Evolutionary conservation across 2,329 filamentous ascomycete species (phyloP), one percentile per base, ranked within the genome.

Genomic region (Tolypocladium sp.): DNA sequence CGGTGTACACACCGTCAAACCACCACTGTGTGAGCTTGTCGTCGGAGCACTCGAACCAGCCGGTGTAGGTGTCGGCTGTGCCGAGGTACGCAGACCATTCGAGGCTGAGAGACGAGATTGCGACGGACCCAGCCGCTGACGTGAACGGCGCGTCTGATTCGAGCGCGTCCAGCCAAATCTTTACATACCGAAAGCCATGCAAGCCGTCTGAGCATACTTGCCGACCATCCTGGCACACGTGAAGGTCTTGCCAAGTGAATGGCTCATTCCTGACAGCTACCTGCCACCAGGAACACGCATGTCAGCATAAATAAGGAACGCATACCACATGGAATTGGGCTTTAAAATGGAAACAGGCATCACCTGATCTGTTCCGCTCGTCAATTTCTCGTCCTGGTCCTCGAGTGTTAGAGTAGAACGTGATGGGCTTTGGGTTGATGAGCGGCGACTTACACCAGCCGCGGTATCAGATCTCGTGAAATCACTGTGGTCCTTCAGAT

Each of bases 31-130:
- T 81, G 9, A 82, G 64, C 20, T 76, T 63, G 5, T 70, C 62
- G 60, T 82, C 79, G 1, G 79, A 82, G 57, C 79, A 81, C 63
- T 82, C 77, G 57, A 82, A 82, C 71, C 74, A 79, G 3, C 80
- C 80, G 1, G 72, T 74, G 59, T 79, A 82, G 1, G 77, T 79
- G 44, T 79, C 75, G 0, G 77, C 70, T 0, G 76, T 80, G 30
- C 79, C 80, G 2, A 76, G 70, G 61, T 73, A 80, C 12, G 72
- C 79, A 0, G 75, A 76, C 63, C 73, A 79, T 27, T 74, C 70
- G 4, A 82, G 66, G 10, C 63, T 69, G 27, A 82, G 63, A 1
- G 73, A 74, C 1, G 71, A 67, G 37, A 82, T 80, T 1, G 68
- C 67, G 1, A 82, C 74, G 4, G 69, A 65, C 6, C 80, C 80